Percentiles rank a stretch among this genome's conserved stretches.
Evolutionary conservation across 2,329 filamentous ascomycete genomes (phyloP).

Genomic region (Graphiopsis chlorocephala): DNA sequence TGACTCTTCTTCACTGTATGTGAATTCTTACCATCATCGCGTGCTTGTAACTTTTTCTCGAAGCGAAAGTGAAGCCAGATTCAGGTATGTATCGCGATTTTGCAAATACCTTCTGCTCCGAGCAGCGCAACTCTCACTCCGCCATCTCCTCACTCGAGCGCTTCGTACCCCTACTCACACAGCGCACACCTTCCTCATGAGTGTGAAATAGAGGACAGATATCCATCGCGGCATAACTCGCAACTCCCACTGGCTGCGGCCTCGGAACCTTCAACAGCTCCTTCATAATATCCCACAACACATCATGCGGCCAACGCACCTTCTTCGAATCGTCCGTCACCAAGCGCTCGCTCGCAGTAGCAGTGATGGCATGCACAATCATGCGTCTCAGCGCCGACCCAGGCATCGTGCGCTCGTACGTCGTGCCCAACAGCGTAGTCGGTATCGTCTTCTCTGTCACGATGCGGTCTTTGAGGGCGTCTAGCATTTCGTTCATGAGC

Average conservation of each 20-base stretch:
- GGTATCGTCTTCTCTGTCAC: background rate
- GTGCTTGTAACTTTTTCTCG: too few relatives aligned
- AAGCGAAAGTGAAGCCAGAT: too few relatives aligned
- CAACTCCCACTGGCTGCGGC: background rate
- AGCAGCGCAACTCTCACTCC: background rate
- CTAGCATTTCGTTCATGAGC: constrained; percentile 15
- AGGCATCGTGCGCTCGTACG: background rate
- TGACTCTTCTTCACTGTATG: too few relatives aligned
- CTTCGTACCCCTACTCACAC: background rate
- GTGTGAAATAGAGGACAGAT: background rate
- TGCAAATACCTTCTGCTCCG: too few relatives aligned
- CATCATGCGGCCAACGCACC: background rate
- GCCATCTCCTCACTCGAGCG: background rate
- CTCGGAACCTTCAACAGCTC: background rate
- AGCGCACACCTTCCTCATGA: background rate
- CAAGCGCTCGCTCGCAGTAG: background rate
- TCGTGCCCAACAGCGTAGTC: background rate
- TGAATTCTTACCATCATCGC: too few relatives aligned
- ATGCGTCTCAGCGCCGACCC: background rate
- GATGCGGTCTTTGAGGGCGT: background rate
- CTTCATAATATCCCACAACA: background rate
- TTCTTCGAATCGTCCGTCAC: background rate
- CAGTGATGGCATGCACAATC: background rate
- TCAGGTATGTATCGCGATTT: too few relatives aligned
- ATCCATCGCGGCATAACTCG: background rate